Percentiles rank a stretch among this genome's conserved stretches.
Evolutionary conservation across 495 filamentous ascomycete genomes (phyloP).

Genomic region (Achaetomiella virescens): DNA sequence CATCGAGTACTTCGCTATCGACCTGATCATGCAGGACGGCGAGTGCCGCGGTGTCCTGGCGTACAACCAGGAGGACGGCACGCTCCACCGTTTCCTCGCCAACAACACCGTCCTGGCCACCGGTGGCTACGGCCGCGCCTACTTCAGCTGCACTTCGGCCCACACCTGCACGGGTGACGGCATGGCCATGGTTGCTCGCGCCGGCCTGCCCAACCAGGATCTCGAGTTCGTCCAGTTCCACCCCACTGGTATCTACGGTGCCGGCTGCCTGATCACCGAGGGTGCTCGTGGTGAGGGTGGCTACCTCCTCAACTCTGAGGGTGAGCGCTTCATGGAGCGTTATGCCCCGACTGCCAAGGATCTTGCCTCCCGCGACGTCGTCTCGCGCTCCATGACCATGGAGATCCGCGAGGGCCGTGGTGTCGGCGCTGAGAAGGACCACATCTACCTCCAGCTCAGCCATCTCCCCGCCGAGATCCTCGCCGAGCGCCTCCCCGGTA

Average conservation of each 20-base stretch:
- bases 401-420: slow-evolving; percentile 96
- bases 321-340: slow-evolving; percentile 98
- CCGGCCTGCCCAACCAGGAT: slow-evolving; percentile 97
- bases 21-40: slow-evolving; percentile 94
- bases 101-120: slow-evolving; percentile 95
- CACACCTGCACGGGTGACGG: slow-evolving; percentile 98
- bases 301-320: slow-evolving; percentile 91
- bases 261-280: slow-evolving; percentile 96
- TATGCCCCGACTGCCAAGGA: slow-evolving; percentile 98
- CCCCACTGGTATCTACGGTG: slow-evolving; percentile 97
- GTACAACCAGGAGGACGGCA: slow-evolving; percentile 97
- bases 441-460: slow-evolving; percentile 94
- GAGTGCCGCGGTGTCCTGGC: slow-evolving; percentile 93
- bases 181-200: slow-evolving; percentile 97
- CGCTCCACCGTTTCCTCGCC: slow-evolving; percentile 89
- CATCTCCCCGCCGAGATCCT: slow-evolving; percentile 86
- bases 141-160: slow-evolving; percentile 95
- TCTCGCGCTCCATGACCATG: slow-evolving; percentile 93
- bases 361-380: slow-evolving; percentile 86
- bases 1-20: slow-evolving; percentile 96
- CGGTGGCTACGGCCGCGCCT: slow-evolving; percentile 92
- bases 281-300: slow-evolving; percentile 97
- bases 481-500: slow-evolving; percentile 93
- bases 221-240: slow-evolving; percentile 99
- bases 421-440: slow-evolving; percentile 93